A percentile compares a stretch with the other conserved stretches of the same genome.
Evolutionary conservation across 139 green algal genomes (phyloP).

Genomic region (Haematococcus lacustris): DNA sequence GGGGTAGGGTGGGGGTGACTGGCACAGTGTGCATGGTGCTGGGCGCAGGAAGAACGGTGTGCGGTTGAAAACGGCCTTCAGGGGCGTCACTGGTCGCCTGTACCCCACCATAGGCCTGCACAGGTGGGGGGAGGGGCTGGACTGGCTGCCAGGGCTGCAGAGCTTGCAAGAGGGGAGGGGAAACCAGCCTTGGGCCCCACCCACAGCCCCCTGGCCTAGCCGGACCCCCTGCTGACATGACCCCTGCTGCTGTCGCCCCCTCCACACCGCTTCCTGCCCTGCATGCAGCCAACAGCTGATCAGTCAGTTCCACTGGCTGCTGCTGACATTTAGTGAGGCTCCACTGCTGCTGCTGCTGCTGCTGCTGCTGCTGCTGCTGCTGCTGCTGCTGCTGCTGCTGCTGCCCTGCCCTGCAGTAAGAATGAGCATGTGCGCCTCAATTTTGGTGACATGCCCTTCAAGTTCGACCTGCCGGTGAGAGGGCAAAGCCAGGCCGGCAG

Average conservation of each 20-base stretch:
- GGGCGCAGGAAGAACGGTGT: conserved; percentile 75
- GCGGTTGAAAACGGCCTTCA: conserved; percentile 65
- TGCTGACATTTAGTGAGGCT: too few relatives aligned
- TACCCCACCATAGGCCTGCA: conserved; percentile 82
- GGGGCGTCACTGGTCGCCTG: conserved; percentile 46
- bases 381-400: not conserved
- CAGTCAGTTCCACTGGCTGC: too few relatives aligned
- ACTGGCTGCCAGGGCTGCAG: not conserved
- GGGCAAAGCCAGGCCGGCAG: conserved; percentile 59
- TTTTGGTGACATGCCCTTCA: conserved; percentile 70
- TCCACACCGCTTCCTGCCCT: too few relatives aligned
- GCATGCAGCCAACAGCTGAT: too few relatives aligned
- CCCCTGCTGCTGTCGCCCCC: too few relatives aligned
- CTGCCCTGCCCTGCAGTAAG: conserved; percentile 29
- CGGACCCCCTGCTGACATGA: too few relatives aligned
- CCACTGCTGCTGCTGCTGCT: not conserved
- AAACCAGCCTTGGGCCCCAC: too few relatives aligned
- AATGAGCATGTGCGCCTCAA: conserved; percentile 67
- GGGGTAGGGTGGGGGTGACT: not conserved
- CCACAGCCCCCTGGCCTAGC: not conserved
- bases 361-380: not conserved
- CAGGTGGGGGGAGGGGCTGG: conserved; percentile 32
- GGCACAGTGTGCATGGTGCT: not conserved
- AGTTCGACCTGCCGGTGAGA: conserved; percentile 67
- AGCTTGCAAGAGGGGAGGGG: not conserved